Percentiles rank a stretch among this genome's conserved stretches.
phyloP scores from a whole-genome alignment of 306 rosid species.

The Notholithocarpus densiflorus region DNA sequence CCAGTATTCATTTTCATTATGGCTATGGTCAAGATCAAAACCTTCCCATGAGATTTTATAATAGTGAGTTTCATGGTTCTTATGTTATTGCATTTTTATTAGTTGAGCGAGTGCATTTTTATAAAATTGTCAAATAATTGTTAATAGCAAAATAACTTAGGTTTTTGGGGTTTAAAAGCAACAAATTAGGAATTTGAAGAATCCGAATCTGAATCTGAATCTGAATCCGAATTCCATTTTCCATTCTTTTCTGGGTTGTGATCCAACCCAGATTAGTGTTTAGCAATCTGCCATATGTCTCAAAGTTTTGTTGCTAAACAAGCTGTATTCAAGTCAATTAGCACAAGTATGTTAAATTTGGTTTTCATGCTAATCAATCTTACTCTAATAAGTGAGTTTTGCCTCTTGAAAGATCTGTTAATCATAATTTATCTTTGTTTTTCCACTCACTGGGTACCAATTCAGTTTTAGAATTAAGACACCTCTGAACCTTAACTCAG shows the following conservation, averaged over 20 bases:
- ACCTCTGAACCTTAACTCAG: neutral
- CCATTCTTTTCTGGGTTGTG: neutral
- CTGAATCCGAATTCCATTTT: no score
- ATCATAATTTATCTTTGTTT: neutral
- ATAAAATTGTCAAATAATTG: no score
- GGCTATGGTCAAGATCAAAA: no score
- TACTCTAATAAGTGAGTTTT: neutral
- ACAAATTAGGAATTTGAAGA: no score
- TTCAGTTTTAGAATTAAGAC: neutral
- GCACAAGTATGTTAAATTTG: neutral
- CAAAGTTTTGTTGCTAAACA: neutral
- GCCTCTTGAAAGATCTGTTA: neutral
- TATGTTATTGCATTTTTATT: no score
- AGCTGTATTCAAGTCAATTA: neutral
- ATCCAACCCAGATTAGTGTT: neutral
- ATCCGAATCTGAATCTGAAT: no score
- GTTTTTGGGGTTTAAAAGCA: no score
- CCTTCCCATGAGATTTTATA: no score
- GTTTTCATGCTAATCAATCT: neutral
- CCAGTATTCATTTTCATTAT: no score
- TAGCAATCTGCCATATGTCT: neutral
- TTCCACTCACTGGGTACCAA: neutral
- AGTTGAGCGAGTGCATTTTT: no score
- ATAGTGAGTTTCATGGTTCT: no score
- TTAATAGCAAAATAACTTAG: no score